Evolutionary conservation across 139 green algal species (phyloP).

Genomic region (Zygnema cylindricum): DNA sequence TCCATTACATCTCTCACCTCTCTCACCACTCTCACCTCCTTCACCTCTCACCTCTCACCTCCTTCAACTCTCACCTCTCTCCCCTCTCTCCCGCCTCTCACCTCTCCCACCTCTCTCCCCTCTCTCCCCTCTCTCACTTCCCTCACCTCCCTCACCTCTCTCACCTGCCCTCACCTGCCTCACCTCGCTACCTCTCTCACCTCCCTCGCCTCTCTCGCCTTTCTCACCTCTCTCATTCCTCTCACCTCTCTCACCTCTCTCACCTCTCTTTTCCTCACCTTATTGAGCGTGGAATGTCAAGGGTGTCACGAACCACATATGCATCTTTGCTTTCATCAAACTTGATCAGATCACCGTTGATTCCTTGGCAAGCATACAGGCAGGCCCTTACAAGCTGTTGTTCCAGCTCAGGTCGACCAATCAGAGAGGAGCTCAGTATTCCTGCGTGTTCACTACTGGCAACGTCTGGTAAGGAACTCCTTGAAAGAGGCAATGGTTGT

Average conservation of each 20-base stretch:
- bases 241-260: neutral
- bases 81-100: no score
- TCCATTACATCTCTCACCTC: neutral
- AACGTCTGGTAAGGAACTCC: no score
- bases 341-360: slow-evolving; percentile 71
- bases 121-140: neutral
- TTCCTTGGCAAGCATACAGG: slow-evolving; percentile 80
- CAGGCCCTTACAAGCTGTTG: slow-evolving; percentile 82
- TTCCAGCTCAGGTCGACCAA: slow-evolving; percentile 60
- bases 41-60: no score
- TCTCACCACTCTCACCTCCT: neutral
- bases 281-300: neutral
- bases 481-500: no score
- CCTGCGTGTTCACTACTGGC: no score
- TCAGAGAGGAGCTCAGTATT: no score
- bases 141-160: neutral
- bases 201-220: no score
- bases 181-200: neutral
- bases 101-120: no score
- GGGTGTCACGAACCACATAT: slow-evolving; percentile 41
- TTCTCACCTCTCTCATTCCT: neutral
- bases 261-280: neutral
- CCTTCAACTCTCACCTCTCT: no score
- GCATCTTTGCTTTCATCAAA: slow-evolving; percentile 52
- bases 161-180: neutral